Percentiles rank a stretch among this genome's conserved stretches.
phyloP scores from a whole-genome alignment of 192 early-diverging fungal species.

The Backusella tuberculispora region DNA sequence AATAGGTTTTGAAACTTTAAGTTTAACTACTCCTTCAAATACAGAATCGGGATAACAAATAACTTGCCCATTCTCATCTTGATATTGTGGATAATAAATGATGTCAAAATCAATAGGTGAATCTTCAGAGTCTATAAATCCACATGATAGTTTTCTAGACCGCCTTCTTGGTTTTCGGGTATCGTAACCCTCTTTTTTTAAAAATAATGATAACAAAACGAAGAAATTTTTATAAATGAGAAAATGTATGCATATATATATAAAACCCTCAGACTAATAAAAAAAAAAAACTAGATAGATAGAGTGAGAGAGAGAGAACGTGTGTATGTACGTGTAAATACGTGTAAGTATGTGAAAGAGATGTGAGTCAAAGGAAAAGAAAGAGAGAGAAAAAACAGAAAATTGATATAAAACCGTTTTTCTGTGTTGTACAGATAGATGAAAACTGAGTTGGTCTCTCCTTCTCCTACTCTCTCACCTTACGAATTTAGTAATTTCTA shows the following conservation, averaged over 20 bases:
- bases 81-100: not conserved
- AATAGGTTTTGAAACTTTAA: constrained; percentile 18
- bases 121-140: constrained; percentile 12
- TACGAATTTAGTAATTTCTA: constrained; percentile 7
- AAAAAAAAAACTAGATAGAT: not conserved
- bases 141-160: not conserved
- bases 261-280: not conserved
- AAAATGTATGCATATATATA: no score
- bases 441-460: not conserved
- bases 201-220: constrained; percentile 7
- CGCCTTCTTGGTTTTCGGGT: constrained; percentile 3
- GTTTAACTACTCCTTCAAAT: constrained; percentile 25
- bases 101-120: not conserved
- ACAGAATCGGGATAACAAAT: constrained; percentile 28
- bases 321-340: not conserved
- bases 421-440: not conserved
- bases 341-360: not conserved
- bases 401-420: not conserved
- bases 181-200: constrained; percentile 12
- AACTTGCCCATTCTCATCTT: not conserved
- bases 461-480: no score
- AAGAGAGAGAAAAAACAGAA: not conserved
- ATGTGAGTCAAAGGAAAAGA: not conserved
- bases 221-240: not conserved
- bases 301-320: not conserved